Conservation (phyloP, 805 yeast genomes). For the Ogataea populi-albae region DNA sequence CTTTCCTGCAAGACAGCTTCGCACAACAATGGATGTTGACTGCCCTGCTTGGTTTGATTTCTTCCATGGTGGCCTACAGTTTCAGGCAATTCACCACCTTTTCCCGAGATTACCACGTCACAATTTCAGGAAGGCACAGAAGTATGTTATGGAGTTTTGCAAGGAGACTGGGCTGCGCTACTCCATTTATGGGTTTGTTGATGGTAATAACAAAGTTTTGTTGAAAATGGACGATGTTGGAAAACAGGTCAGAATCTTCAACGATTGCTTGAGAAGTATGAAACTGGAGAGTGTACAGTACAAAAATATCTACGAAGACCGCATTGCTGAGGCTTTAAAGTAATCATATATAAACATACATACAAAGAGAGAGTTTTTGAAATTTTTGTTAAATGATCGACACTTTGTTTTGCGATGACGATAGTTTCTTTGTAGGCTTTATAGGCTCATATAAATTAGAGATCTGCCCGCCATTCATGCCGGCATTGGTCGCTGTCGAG, state of each 20-base stretch:
- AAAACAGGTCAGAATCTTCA: slow-evolving; percentile 71
- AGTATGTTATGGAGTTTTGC: slow-evolving; percentile 70
- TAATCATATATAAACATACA: neutral
- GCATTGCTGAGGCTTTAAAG: slow-evolving; percentile 20
- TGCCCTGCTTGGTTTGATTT: slow-evolving; percentile 92
- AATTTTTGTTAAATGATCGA: too few species aligned
- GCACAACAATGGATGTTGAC: slow-evolving; percentile 94
- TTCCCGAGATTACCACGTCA: slow-evolving; percentile 90
- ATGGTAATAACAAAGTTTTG: slow-evolving; percentile 73
- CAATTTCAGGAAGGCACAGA: slow-evolving; percentile 74
- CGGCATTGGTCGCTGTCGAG: too few species aligned
- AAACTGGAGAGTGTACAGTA: slow-evolving; percentile 44
- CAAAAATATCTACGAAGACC: slow-evolving; percentile 30
- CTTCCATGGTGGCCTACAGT: slow-evolving; percentile 89
- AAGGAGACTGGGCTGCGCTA: slow-evolving; percentile 72
- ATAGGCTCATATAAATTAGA: slow-evolving; percentile 16
- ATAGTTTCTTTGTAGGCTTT: slow-evolving; percentile 25
- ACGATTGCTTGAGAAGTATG: slow-evolving; percentile 68
- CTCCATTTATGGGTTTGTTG: slow-evolving; percentile 78
- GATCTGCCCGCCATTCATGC: too few species aligned
- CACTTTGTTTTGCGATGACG: too few species aligned
- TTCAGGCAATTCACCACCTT: slow-evolving; percentile 86
- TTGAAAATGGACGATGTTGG: slow-evolving; percentile 70
- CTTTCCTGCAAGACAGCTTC: slow-evolving; percentile 72
- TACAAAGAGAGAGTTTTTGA: too few species aligned